Base-by-base conservation (phyloP, 164 flowering plant genomes). In the Magnolia kwangsiensis region DNA sequence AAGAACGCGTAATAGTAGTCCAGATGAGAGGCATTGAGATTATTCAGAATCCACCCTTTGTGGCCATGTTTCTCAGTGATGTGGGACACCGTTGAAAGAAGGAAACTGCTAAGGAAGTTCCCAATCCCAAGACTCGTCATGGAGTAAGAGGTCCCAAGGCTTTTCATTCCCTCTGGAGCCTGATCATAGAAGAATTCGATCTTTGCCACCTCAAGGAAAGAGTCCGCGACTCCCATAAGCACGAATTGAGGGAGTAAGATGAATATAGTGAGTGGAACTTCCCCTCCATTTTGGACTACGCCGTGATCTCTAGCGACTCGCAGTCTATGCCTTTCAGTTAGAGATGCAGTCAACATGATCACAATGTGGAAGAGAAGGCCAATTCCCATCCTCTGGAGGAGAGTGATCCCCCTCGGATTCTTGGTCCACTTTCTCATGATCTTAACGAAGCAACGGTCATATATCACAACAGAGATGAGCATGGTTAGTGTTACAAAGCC, bases 301-400 rank as follows among this genome's bases (percentile, higher is more conserved):
- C 77, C 80, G 24, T 80, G 58, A 3, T 75, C 78, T 23, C 50
- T 72, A 2, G 79, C 79, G 7, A 80, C 76, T 23, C 65, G 24
- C 14, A 89, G 80, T 63, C 95, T 74, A 72, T 77, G 84, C 68
- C 77, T 81, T 73, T 89, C 95, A 0, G 85, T 84, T 23, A 87
- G 19, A 19, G 90, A 91, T 23, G 95, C 88, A 11, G 79, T 77
- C 0, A 80, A 73, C 89, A 89, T 89, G 49, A 85, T 76, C 11
- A 80, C 6, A 14, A 88, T 50, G 1, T 89, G 86, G 63, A 91
- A 78, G 1, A 81, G 37, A 81, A 89, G 80, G 0, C 95, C 95
- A 66, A 86, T 79, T 6, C 92, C 92, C 49, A 89, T 85, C 51
- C 94, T 83, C 75, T 88, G 91, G 10, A 90, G 89, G 61, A 90